Percentiles rank a stretch among this genome's conserved stretches.
phyloP scores from a whole-genome alignment of 257 asterid species.

The Ajuga chamaepitys region DNA sequence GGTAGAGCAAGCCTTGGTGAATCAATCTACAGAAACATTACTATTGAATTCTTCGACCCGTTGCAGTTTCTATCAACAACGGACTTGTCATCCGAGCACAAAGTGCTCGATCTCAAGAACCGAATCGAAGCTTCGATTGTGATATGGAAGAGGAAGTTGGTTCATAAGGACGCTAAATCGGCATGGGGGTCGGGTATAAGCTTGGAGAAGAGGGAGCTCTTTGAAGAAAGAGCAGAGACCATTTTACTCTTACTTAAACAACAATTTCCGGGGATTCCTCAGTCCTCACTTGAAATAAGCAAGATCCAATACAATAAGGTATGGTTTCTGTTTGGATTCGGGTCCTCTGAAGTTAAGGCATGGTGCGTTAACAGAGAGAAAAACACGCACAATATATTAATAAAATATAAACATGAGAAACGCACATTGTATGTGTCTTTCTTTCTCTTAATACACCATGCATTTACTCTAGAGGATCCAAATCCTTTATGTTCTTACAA shows the following conservation, averaged over 20 bases:
- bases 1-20: conserved; percentile 87
- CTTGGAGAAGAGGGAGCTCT: conserved; percentile 77
- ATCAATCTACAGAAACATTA: conserved; percentile 56
- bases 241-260: conserved; percentile 66
- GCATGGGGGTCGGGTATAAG: conserved; percentile 72
- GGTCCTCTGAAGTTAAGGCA: no score
- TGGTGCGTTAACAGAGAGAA: no score
- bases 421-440: no score
- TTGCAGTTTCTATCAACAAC: conserved; percentile 49
- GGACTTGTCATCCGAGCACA: conserved; percentile 81
- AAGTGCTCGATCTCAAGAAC: conserved; percentile 77
- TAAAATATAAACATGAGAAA: no score
- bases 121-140: conserved; percentile 84
- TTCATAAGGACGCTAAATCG: conserved; percentile 55
- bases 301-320: conserved; percentile 74
- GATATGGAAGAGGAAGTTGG: conserved; percentile 81
- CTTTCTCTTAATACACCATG: no score
- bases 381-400: no score
- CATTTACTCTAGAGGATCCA: no score
- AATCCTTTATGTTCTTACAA: no score
- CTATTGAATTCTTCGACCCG: conserved; percentile 69
- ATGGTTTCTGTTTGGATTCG: not conserved
- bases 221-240: conserved; percentile 81
- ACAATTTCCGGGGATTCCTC: conserved; percentile 71
- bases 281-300: conserved; percentile 82